Conservation (phyloP, 129 eudicot species). For the Tagetes erecta region DNA sequence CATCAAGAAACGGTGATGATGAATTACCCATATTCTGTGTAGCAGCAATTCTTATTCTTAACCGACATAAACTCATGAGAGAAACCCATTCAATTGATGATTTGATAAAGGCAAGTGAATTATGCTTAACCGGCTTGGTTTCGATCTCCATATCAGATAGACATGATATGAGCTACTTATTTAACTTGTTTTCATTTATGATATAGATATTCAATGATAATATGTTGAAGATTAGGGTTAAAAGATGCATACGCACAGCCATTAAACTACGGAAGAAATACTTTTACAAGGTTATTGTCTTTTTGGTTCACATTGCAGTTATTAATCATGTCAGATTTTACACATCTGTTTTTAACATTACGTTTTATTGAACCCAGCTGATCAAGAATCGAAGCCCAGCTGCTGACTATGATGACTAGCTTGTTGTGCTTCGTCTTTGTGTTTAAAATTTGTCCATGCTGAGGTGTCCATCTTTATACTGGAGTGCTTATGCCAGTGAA, state of each 20-base stretch:
- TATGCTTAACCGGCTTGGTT: neutral
- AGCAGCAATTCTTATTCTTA: slow-evolving; percentile 78
- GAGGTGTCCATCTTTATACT: slow-evolving; percentile 24
- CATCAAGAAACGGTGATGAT: slow-evolving; percentile 67
- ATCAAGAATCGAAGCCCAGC: slow-evolving; percentile 57
- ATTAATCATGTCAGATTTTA: slow-evolving; percentile 8
- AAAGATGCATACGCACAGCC: slow-evolving; percentile 78
- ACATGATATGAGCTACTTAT: slow-evolving; percentile 9
- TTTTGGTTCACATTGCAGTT: slow-evolving; percentile 19
- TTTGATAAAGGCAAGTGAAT: neutral
- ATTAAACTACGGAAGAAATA: slow-evolving; percentile 93
- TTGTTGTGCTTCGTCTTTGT: slow-evolving; percentile 9
- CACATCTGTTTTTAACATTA: neutral
- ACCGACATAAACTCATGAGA: slow-evolving; percentile 77
- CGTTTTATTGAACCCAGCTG: slow-evolving; percentile 38
- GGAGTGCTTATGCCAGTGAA: slow-evolving; percentile 37
- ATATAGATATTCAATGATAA: slow-evolving; percentile 90
- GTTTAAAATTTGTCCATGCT: slow-evolving; percentile 20
- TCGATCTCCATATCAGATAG: slow-evolving; percentile 12
- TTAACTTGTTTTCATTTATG: slow-evolving; percentile 18
- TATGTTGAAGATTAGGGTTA: slow-evolving; percentile 84
- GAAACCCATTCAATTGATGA: slow-evolving; percentile 81
- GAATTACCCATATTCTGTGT: slow-evolving; percentile 86
- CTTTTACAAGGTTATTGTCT: slow-evolving; percentile 64
- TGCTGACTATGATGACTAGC: slow-evolving; percentile 40